Evolutionary conservation across 257 asterid species (phyloP).

Genomic region (Solanum chilense): DNA sequence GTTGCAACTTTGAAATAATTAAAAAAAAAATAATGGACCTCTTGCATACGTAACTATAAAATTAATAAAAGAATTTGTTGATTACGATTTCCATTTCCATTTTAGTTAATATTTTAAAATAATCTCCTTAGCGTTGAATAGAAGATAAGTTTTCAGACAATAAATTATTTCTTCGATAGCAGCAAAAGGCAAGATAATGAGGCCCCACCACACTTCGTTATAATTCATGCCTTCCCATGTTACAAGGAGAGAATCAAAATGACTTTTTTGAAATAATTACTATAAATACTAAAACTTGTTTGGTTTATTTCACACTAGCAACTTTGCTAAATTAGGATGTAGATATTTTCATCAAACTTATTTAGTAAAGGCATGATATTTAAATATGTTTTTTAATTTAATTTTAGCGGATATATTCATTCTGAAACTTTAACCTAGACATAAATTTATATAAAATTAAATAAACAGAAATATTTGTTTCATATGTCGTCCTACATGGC

Average conservation of each 20-base stretch:
- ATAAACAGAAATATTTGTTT: no score
- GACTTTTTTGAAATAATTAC: background rate
- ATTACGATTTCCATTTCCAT: background rate
- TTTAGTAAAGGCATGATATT: no score
- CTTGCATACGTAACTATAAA: background rate
- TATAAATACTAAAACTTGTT: background rate
- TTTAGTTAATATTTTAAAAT: no score
- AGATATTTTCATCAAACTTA: background rate
- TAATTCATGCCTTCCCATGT: background rate
- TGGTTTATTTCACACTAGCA: background rate
- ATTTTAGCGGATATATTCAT: rapidly evolving
- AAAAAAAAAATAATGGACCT: background rate
- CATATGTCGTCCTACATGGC: no score
- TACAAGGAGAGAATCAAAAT: background rate
- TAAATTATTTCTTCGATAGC: background rate
- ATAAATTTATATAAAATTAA: no score
- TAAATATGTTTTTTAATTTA: no score
- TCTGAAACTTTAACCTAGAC: rapidly evolving
- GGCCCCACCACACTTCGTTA: background rate
- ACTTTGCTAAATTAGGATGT: background rate
- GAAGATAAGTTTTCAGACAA: background rate
- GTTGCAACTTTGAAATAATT: background rate
- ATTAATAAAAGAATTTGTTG: background rate
- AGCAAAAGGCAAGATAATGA: background rate
- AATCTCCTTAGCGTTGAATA: background rate